Evolutionary conservation across 2,329 filamentous ascomycete species (phyloP), one percentile per base, ranked within the genome.

Genomic region (Hypoxylon sp.): DNA sequence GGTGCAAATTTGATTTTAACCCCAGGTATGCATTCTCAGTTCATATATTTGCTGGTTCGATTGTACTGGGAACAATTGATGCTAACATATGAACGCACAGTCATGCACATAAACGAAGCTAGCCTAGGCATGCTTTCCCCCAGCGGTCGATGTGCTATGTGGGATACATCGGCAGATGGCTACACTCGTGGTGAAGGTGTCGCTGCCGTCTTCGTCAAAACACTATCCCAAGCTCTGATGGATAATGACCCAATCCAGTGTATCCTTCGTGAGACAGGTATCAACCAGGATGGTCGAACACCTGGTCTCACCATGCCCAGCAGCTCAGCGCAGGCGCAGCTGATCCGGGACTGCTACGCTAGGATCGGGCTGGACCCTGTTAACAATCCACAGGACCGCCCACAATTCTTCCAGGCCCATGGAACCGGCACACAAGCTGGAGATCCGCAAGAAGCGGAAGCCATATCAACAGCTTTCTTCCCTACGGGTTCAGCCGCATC

Each of bases 151-250:
- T 79, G 70, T 16, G 71, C 74, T 8, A 74, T 73, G 45, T 82
- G 78, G 65, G 82, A 84, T 61, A 59, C 70, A 1, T 64, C 71
- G 12, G 84, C 70, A 5, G 68, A 74, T 76, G 23, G 77, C 78
- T 72, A 72, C 51, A 76, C 73, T 27, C 69, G 78, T 19, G 78
- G 78, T 0, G 79, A 81, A 52, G 79, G 78, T 34, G 67, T 73
- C 12, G 77, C 71, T 1, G 71, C 73, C 5, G 50, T 80, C 2
- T 60, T 80, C 2, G 32, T 80, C 21, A 81, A 81, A 58, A 70
- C 70, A 0, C 71, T 80, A 0, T 67, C 63, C 5, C 70, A 74
- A 23, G 78, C 79, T 0, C 50, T 78, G 0, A 65, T 68, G 2
- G 78, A 79, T 47, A 74, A 74, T 5, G 79, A 81, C 52, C 66